Base-by-base conservation (phyloP, 1,284 basidiomycete genomes). In the Lignosus rhinocerotis region DNA sequence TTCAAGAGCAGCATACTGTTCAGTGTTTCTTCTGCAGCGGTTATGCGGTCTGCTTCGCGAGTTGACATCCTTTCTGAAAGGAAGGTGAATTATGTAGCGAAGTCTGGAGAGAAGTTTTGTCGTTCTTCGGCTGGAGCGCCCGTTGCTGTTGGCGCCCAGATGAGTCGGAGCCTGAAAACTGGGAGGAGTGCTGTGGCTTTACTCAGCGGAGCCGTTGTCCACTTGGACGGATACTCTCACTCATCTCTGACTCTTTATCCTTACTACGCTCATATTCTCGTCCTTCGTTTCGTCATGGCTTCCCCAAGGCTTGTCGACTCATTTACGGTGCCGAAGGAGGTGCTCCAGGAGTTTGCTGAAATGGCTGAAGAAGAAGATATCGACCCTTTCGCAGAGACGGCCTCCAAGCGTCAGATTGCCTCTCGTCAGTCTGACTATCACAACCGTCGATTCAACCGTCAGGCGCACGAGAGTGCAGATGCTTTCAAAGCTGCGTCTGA, bases 341-440 rank as follows among this genome's bases (percentile, higher is more conserved):
- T 99, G 51, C 83, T 98, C 34, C 86, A 95, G 75, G 97, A 99
- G 76, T 98, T 98, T 68, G 92, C 90, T 47, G 87, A 94, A 62
- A 84, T 94, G 73, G 93, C 92, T 31, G 94, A 96, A 70, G 92
- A 94, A 72, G 93, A 96, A 69, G 82, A 93, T 71, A 78, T 92
- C 67, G 96, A 99, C 73, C 95, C 94, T 12, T 96, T 99, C 69
- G 90, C 92, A 56, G 94, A 96, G 75, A 93, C 93, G 33, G 92
- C 94, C 39, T 91, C 88, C 59, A 88, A 92, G 69, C 90, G 93
- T 64, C 96, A 98, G 80, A 94, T 99, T 71, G 93, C 96, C 17
- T 81, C 92, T 46, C 86, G 97, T 45, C 94, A 98, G 79, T 92
- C 88, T 59, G 96, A 98, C 75, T 99, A 99, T 72, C 97, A 99